Conservation (phyloP, 2,329 filamentous ascomycete genomes). For the Aspergillus aculeatus region DNA sequence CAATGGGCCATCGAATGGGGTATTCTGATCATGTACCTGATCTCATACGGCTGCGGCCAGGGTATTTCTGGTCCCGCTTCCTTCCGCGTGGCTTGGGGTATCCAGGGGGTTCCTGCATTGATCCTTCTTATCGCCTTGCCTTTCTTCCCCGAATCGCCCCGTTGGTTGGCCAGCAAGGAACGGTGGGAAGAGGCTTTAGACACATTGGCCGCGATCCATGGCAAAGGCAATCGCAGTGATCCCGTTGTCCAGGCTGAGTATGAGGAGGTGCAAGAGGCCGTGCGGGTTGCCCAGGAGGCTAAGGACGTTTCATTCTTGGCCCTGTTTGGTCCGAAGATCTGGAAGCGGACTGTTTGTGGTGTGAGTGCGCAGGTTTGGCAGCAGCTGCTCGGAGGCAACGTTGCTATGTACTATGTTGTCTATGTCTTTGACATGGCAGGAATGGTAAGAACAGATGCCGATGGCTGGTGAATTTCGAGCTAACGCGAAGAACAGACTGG, state of each 20-base stretch:
- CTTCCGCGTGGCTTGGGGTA: constrained; percentile 62
- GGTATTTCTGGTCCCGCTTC: constrained; percentile 42
- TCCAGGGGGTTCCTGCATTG: constrained; percentile 61
- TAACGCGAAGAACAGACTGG: constrained; percentile 29
- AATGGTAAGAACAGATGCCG: constrained; percentile 33
- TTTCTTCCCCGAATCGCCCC: constrained; percentile 61
- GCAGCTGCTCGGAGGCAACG: constrained; percentile 58
- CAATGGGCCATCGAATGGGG: constrained; percentile 48
- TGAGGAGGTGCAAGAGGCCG: constrained; percentile 37
- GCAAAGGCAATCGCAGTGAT: constrained; percentile 53
- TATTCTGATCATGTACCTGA: constrained; percentile 47
- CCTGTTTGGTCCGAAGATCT: constrained; percentile 50
- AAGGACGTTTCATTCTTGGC: constrained; percentile 37
- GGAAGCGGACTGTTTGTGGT: constrained; percentile 54
- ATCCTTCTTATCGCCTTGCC: constrained; percentile 55
- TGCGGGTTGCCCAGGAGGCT: constrained; percentile 30
- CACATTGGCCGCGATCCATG: constrained; percentile 59
- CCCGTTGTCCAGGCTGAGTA: constrained; percentile 57
- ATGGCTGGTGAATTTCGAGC: background rate
- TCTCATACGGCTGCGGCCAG: constrained; percentile 40
- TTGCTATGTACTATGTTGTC: constrained; percentile 60
- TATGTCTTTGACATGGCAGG: constrained; percentile 62
- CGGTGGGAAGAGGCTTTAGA: constrained; percentile 54
- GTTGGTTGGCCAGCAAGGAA: constrained; percentile 61
- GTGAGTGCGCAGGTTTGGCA: constrained; percentile 58